A percentile compares a stretch with the other conserved stretches of the same genome.
Conservation (phyloP, 2,329 filamentous ascomycete genomes). For the Lachnellula arida region DNA sequence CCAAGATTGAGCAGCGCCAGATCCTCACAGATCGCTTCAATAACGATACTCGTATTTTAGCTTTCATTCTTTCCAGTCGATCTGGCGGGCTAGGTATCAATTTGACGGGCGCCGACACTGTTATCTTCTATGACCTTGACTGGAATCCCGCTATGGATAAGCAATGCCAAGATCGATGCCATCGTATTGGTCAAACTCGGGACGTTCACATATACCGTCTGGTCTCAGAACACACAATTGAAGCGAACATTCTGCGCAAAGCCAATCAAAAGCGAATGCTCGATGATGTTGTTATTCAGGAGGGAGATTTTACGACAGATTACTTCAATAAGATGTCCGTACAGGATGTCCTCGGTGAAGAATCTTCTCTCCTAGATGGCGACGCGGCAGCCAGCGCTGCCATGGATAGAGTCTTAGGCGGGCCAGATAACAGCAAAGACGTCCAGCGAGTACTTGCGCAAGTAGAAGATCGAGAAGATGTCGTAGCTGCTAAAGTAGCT, state of each 20-base stretch:
- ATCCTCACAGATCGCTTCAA: conserved; percentile 97
- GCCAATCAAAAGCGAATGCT: conserved; percentile 97
- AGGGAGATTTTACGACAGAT: conserved; percentile 96
- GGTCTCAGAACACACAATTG: conserved; percentile 89
- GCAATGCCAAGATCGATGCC: conserved; percentile 95
- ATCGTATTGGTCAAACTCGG: conserved; percentile 94
- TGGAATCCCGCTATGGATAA: conserved; percentile 99
- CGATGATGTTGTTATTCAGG: conserved; percentile 96
- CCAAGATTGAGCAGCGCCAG: conserved; percentile 92
- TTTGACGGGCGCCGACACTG: conserved; percentile 90
- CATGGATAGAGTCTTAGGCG: conserved; percentile 78
- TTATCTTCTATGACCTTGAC: conserved; percentile 98
- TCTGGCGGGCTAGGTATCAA: conserved; percentile 96
- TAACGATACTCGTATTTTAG: conserved; percentile 83
- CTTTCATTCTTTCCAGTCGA: conserved; percentile 91
- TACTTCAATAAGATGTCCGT: conserved; percentile 78
- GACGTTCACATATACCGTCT: conserved; percentile 98
- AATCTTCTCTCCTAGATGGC: conserved; percentile 49
- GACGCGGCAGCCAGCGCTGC: conserved; percentile 74
- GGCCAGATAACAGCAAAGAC: conserved; percentile 50
- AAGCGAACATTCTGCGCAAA: conserved; percentile 95
- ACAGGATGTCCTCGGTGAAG: conserved; percentile 61
- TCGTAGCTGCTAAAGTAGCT: conserved; percentile 78
- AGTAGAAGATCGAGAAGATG: conserved; percentile 90
- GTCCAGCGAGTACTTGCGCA: conserved; percentile 75